These are phyloP conservation scores for Metarhizium sp. DNA, from an alignment of 2,329 filamentous ascomycete species.

Conservation along the genomic window DNA sequence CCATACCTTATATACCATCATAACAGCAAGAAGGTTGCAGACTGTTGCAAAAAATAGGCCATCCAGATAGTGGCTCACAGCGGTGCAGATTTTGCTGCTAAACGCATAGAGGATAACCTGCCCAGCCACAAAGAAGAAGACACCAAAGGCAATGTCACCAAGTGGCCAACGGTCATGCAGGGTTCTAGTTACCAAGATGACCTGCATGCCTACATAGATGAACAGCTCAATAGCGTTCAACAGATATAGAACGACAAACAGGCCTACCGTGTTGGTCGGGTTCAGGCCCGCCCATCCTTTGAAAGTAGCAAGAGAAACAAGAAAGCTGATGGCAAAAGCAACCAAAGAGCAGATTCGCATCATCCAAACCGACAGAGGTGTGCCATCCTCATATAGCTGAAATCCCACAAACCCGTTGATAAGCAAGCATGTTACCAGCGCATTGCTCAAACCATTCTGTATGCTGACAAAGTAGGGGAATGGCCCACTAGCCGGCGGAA, in stretches of 20 bases:
- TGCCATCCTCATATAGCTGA: conserved; percentile 96
- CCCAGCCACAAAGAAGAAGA: conserved; percentile 84
- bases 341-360: conserved; percentile 66
- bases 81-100: conserved; percentile 73
- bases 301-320: conserved; percentile 86
- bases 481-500: conserved; percentile 68
- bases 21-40: conserved; percentile 87
- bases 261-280: conserved; percentile 75
- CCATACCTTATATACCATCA: conserved; percentile 97
- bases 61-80: conserved; percentile 85
- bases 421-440: conserved; percentile 77
- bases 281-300: conserved; percentile 80
- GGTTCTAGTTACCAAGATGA: conserved; percentile 80
- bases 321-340: conserved; percentile 80
- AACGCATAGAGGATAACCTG: conserved; percentile 92
- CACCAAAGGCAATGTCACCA: conserved; percentile 81
- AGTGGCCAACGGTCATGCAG: conserved; percentile 93
- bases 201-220: conserved; percentile 79
- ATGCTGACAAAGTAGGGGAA: conserved; percentile 89
- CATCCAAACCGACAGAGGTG: conserved; percentile 86
- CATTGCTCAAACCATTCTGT: conserved; percentile 77
- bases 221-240: conserved; percentile 80
- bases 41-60: conserved; percentile 90
- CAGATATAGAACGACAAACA: conserved; percentile 89
- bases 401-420: conserved; percentile 99